These are phyloP conservation scores for Trypanosoma conorhini DNA, from an alignment of 208 protist species.

Conservation along the genomic window DNA sequence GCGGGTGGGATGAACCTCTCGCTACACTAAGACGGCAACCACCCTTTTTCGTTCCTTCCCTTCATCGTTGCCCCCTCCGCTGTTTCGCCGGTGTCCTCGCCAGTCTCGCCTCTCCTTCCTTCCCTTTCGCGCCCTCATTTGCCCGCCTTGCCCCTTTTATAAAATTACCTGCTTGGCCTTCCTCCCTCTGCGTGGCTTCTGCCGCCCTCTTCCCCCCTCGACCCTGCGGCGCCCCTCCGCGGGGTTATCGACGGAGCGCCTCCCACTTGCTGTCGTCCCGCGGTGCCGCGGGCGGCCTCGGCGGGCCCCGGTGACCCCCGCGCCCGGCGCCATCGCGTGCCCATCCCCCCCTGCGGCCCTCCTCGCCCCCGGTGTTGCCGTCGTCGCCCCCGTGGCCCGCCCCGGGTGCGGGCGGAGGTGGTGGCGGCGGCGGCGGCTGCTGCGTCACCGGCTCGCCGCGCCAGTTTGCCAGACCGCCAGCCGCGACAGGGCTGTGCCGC, in stretches of 20 bases:
- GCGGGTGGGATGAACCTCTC: no score
- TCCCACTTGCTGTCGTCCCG: conserved; percentile 35
- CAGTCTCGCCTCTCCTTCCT: not conserved
- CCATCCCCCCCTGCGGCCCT: conserved; percentile 15
- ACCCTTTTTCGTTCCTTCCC: not conserved
- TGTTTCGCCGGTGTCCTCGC: not conserved
- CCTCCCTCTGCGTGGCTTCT: no score
- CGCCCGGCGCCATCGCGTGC: conserved; percentile 21
- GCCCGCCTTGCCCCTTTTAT: not conserved
- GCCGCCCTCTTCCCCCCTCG: conserved; percentile 1
- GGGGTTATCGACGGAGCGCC: conserved; percentile 34
- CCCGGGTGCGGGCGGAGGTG: conserved; percentile 7
- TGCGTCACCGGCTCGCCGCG: conserved; percentile 59
- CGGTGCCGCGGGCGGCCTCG: conserved; percentile 6
- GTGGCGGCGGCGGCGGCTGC: conserved; percentile 25
- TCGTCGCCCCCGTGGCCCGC: conserved; percentile 3
- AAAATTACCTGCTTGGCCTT: no score
- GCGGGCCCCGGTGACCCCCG: conserved; percentile 22
- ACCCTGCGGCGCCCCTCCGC: not conserved
- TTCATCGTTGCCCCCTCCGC: not conserved
- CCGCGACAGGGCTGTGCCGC: conserved; percentile 14
- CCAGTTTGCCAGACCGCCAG: conserved; percentile 56
- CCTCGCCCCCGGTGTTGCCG: not conserved
- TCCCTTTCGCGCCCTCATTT: not conserved
- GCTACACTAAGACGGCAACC: no score